Evolutionary conservation across 169 alveolate genomes (phyloP).

Genomic region (Babesia bigemina): DNA sequence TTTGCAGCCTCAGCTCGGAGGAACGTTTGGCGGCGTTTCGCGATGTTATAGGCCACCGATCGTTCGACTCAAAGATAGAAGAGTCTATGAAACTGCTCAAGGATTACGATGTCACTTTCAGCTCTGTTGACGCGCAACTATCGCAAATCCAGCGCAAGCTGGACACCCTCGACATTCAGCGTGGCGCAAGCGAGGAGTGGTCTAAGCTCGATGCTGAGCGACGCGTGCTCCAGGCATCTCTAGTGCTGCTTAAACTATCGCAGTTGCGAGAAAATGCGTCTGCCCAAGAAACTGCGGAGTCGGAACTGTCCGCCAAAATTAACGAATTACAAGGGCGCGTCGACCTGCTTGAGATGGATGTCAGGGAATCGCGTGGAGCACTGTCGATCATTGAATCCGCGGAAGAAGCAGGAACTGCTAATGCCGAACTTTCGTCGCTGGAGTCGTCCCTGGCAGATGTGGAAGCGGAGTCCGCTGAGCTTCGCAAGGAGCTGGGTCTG

Average conservation of each 20-base stretch:
- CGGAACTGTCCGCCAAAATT: slow-evolving; percentile 1
- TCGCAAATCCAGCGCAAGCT: slow-evolving; percentile 41
- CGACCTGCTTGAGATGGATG: slow-evolving; percentile 27
- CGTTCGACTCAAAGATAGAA: slow-evolving; percentile 48
- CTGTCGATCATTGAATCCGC: slow-evolving; percentile 30
- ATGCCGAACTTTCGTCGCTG: neutral
- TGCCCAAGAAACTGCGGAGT: neutral
- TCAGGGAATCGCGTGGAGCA: slow-evolving; percentile 10
- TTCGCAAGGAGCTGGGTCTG: slow-evolving; percentile 29
- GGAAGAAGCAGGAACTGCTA: neutral
- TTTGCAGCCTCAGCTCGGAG: slow-evolving; percentile 25
- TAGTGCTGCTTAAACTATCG: slow-evolving; percentile 18
- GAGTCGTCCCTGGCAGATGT: slow-evolving; percentile 1
- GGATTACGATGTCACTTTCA: slow-evolving; percentile 29
- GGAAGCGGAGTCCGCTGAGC: slow-evolving; percentile 7
- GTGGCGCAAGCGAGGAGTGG: slow-evolving; percentile 41
- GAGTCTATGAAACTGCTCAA: slow-evolving; percentile 42
- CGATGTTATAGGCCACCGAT: slow-evolving; percentile 54
- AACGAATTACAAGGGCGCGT: slow-evolving; percentile 13
- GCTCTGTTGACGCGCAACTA: slow-evolving; percentile 34
- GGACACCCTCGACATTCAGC: slow-evolving; percentile 20
- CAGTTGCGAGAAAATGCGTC: slow-evolving; percentile 12
- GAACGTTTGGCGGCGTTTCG: slow-evolving; percentile 54
- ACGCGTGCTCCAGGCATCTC: slow-evolving; percentile 29
- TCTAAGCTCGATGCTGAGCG: slow-evolving; percentile 42